These are phyloP conservation scores for Paratinospora sagittata DNA, from an alignment of 164 flowering plant genomes.

Conservation along the genomic window DNA sequence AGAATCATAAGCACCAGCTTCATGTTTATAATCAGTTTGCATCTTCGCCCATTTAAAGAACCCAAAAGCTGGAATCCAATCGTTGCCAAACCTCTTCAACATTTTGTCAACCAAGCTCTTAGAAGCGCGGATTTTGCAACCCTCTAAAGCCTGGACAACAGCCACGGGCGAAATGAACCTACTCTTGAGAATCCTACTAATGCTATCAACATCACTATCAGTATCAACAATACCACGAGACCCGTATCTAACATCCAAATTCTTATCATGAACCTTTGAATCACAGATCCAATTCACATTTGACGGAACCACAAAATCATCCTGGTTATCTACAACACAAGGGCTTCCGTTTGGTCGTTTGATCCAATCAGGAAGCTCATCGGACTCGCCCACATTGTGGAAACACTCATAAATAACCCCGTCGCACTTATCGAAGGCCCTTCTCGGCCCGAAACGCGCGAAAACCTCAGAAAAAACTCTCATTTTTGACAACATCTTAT, in stretches of 20 bases:
- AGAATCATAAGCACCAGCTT: constrained; percentile 29
- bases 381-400: constrained; percentile 34
- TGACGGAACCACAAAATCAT: constrained; percentile 52
- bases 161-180: constrained; percentile 26
- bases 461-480: too few relatives aligned
- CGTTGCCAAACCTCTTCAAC: constrained; percentile 45
- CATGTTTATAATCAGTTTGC: constrained; percentile 33
- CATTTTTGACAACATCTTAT: too few relatives aligned
- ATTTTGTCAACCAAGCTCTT: constrained; percentile 34
- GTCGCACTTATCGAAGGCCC: not conserved
- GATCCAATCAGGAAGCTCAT: constrained; percentile 60
- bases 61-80: constrained; percentile 54
- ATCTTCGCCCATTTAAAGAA: constrained; percentile 52
- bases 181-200: constrained; percentile 32
- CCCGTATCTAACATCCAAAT: not conserved
- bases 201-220: constrained; percentile 27
- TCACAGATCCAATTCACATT: constrained; percentile 32
- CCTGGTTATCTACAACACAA: constrained; percentile 22
- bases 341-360: constrained; percentile 20
- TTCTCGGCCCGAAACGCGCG: too few relatives aligned
- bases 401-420: constrained; percentile 16
- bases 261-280: constrained; percentile 12
- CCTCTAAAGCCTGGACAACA: constrained; percentile 36
- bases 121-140: constrained; percentile 22
- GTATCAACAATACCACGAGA: constrained; percentile 8